A percentile compares a stretch with the other conserved stretches of the same genome.
Conservation (phyloP, 2,329 filamentous ascomycete genomes). For the Pyricularia grisea region DNA sequence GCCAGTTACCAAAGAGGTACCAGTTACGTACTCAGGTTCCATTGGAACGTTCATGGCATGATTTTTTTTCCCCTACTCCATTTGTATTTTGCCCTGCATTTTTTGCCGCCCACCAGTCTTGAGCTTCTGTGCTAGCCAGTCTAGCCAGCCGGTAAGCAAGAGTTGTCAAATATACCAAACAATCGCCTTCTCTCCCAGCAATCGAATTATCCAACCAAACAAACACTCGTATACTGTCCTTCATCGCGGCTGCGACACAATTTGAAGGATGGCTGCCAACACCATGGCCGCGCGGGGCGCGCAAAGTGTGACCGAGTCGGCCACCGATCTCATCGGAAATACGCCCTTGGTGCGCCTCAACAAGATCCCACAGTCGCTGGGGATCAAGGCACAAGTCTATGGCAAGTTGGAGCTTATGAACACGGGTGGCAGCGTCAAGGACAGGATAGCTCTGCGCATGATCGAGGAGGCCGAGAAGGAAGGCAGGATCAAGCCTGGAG, state of each 20-base stretch:
- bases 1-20: neutral
- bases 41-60: neutral
- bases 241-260: neutral
- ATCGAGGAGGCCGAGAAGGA: conserved; percentile 88
- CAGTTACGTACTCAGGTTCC: no score
- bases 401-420: conserved; percentile 92
- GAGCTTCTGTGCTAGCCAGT: neutral
- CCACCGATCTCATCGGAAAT: conserved; percentile 85
- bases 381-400: conserved; percentile 82
- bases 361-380: conserved; percentile 82
- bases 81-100: neutral
- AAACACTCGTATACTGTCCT: neutral
- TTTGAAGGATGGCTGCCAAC: neutral
- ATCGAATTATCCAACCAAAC: neutral
- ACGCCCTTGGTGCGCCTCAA: conserved; percentile 93
- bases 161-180: neutral
- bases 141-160: neutral
- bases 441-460: conserved; percentile 94
- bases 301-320: conserved; percentile 37
- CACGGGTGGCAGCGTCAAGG: conserved; percentile 87
- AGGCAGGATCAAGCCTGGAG: conserved; percentile 91
- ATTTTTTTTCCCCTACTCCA: neutral
- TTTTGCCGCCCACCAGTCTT: no score
- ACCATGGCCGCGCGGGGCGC: neutral
- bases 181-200: neutral